Evolutionary conservation across 176 grass and related monocot species (phyloP), one percentile per base, ranked within the genome.

Genomic region (Carex parvula): DNA sequence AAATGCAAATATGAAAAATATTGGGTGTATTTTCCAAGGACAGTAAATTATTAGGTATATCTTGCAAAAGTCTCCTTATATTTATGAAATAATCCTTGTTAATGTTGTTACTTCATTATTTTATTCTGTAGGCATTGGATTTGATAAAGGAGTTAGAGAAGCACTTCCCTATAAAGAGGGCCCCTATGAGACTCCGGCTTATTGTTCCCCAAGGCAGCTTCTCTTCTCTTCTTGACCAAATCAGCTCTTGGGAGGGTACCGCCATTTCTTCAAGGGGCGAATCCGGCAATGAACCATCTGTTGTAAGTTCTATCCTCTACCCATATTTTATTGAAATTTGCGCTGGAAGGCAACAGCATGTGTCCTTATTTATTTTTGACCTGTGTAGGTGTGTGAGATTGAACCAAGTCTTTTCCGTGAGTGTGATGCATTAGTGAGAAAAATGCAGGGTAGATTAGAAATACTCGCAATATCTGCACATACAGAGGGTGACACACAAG

Each of bases 101-200:
- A 44, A 77, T 84, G 53, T 61, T 11, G 82, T 84, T 42, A 58
- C 4, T 70, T 24, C 6, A 71, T 53, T 83, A 44, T 87, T 84
- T 11, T 16, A 10, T 83, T 71, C 74, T 64, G 11, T 64, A 95
- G 95, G 91, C 92, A 83, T 81, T 98, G 63, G 92, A 84, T 83
- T 77, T 95, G 85, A 98, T 98, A 72, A 90, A 94, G 80, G 94
- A 94, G 75, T 89, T 98, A 2, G 86, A 90, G 20, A 94, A 98
- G 80, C 75, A 87, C 20, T 98, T 90, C 15, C 84, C 89, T 72
- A 93, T 98, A 88, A 95, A 91, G 83, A 90, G 92, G 76, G 90
- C 92, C 62, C 95, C 92, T 64, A 80, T 98, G 85, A 90, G 88
- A 46, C 90, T 91, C 30, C 70, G 92, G 20, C 89, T 98, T 79